These are phyloP conservation scores for Talaromyces albobiverticillius DNA, from an alignment of 2,329 filamentous ascomycete species.

Conservation along the genomic window DNA sequence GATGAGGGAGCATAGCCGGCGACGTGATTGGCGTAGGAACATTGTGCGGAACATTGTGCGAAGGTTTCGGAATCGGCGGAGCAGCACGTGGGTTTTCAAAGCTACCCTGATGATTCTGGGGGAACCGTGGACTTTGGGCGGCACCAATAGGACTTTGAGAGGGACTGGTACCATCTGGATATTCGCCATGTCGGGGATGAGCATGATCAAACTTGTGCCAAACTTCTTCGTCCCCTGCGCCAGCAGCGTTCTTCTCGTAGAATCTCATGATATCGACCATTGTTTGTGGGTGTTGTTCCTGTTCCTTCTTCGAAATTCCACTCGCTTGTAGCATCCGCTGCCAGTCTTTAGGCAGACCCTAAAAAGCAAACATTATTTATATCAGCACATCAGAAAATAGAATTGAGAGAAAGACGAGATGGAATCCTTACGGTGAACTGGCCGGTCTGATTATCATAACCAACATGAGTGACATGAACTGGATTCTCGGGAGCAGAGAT, in stretches of 20 bases:
- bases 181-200: constrained; percentile 53
- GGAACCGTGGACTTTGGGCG: constrained; percentile 77
- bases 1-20: constrained; percentile 61
- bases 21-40: constrained; percentile 42
- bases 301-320: constrained; percentile 93
- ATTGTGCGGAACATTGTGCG: constrained; percentile 37
- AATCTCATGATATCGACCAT: constrained; percentile 95
- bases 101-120: constrained; percentile 83
- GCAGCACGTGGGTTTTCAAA: constrained; percentile 96
- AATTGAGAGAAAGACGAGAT: background rate
- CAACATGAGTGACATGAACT: constrained; percentile 95
- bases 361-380: constrained; percentile 7
- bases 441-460: constrained; percentile 92
- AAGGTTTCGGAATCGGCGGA: constrained; percentile 69
- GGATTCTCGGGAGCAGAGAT: constrained; percentile 98
- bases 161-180: constrained; percentile 40
- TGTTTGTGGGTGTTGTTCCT: constrained; percentile 91
- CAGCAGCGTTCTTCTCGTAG: constrained; percentile 90
- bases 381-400: constrained; percentile 8
- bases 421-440: constrained; percentile 76
- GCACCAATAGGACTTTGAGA: constrained; percentile 52
- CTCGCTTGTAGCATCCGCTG: constrained; percentile 92
- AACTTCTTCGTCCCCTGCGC: constrained; percentile 75
- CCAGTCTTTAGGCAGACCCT: constrained; percentile 98
- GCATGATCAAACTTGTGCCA: constrained; percentile 97